A percentile compares a stretch with the other conserved stretches of the same genome.
Evolutionary conservation across 768 basidiomycete species (phyloP).

Genomic region (Suillus subluteus): DNA sequence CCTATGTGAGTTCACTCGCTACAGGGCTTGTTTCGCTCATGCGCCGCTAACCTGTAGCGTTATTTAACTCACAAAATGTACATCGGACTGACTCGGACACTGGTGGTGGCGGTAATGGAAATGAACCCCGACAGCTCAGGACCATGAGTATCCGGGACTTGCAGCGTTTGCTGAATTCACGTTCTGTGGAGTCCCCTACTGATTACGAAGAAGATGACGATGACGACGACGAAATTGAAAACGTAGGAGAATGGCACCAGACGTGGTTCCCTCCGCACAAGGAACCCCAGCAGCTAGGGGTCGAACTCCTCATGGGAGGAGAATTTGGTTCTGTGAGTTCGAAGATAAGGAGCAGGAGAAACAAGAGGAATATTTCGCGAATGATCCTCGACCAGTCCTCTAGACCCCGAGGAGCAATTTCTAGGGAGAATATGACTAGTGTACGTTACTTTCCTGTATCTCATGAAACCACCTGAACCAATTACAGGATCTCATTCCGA

Average conservation of each 20-base stretch:
- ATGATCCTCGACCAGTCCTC: constrained; percentile 47
- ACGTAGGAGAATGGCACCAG: constrained; percentile 21
- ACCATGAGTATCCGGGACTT: constrained; percentile 30
- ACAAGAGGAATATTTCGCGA: constrained; percentile 52
- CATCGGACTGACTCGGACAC: constrained; percentile 16
- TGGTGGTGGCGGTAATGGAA: constrained; percentile 12
- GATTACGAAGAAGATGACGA: constrained; percentile 46
- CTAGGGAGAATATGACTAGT: constrained; percentile 56
- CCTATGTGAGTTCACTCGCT: constrained; percentile 27
- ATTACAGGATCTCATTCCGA: constrained; percentile 71
- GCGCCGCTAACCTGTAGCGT: constrained; percentile 19
- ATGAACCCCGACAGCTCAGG: constrained; percentile 8
- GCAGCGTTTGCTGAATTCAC: constrained; percentile 23
- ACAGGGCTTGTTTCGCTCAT: constrained; percentile 9
- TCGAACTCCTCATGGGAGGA: constrained; percentile 69
- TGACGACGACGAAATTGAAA: constrained; percentile 37
- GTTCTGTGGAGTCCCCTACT: constrained; percentile 24
- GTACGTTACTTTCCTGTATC: constrained; percentile 42
- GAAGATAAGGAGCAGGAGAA: constrained; percentile 48
- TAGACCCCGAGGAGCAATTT: constrained; percentile 34
- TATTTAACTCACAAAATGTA: constrained; percentile 33
- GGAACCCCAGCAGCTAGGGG: constrained; percentile 66
- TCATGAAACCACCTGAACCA: constrained; percentile 8
- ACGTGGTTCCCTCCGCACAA: constrained; percentile 45
- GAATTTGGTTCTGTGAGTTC: constrained; percentile 74